Evolutionary conservation across 495 filamentous ascomycete genomes (phyloP), one percentile per base, ranked within the genome.

Genomic region (Pyrenula aspistea): DNA sequence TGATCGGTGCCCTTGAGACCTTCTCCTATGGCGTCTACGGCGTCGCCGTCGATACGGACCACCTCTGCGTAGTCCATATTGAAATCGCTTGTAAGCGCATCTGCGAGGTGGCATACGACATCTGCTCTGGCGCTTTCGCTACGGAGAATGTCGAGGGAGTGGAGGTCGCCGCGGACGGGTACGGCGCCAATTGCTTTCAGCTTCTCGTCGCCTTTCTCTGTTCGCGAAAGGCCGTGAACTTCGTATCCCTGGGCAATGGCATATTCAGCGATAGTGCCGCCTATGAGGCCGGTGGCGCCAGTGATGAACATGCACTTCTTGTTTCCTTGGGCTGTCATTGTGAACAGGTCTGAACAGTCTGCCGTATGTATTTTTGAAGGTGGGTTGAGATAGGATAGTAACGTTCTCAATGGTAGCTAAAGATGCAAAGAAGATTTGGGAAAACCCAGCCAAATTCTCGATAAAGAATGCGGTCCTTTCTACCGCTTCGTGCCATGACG

Each of bases 211-310:
- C 60, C 61, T 20, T 55, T 11, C 10, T 63, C 61, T 49, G 56
- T 65, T 15, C 73, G 71, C 0, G 70, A 68, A 4, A 77, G 63
- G 3, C 66, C 69, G 52, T 59, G 59, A 1, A 77, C 67, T 22
- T 55, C 53, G 56, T 74, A 69, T 51, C 71, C 71, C 10, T 65
- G 50, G 31, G n/a, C n/a, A n/a, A 74, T 24, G 53, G 71, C 69
- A 22, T 62, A 56, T 24, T 67, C 54, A 53, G 60, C 62, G 24
- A 73, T 54, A 10, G 54, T 54, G 11, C 62, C 59, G 51, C 73
- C 73, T 53, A 77, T 67, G 62, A 70, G 75, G 58, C 73, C 73
- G 50, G 59, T 65, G 24, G 62, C 73, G 19, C 73, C 73, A 19
- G 72, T 73, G 10, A 77, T 67, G 67, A 77, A 75, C 59, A 76